Evolutionary conservation across 2,329 filamentous ascomycete species (phyloP).

Genomic region (Rhynchosporium secalis): DNA sequence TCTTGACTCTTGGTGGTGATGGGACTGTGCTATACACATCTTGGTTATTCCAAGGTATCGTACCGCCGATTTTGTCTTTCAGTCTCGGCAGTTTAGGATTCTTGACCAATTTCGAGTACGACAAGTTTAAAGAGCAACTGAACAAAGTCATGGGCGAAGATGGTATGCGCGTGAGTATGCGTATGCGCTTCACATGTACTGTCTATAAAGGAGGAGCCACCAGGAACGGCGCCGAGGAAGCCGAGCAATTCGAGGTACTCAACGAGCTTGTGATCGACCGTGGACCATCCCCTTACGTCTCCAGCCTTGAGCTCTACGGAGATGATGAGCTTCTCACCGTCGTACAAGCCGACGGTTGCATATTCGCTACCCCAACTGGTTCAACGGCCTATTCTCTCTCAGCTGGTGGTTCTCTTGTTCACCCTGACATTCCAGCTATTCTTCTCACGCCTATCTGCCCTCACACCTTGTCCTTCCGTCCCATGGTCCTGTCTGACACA

Average conservation of each 20-base stretch:
- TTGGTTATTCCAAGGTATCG: conserved; percentile 88
- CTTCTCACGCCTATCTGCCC: conserved; percentile 96
- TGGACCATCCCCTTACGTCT: conserved; percentile 94
- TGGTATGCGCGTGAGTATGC: conserved; percentile 95
- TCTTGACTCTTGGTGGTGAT: conserved; percentile 83
- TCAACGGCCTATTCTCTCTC: conserved; percentile 96
- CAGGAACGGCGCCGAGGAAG: conserved; percentile 73
- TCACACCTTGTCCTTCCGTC: conserved; percentile 93
- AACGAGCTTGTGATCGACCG: conserved; percentile 99
- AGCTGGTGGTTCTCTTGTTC: conserved; percentile 90
- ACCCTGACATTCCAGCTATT: conserved; percentile 95
- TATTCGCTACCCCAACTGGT: conserved; percentile 94
- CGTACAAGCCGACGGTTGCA: conserved; percentile 94
- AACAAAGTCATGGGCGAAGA: conserved; percentile 88
- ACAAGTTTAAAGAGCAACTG: conserved; percentile 82
- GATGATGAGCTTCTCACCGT: conserved; percentile 94
- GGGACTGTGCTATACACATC: conserved; percentile 86
- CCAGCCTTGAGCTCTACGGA: conserved; percentile 92
- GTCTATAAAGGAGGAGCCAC: conserved; percentile 73
- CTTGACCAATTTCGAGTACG: conserved; percentile 84
- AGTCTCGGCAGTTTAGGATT: conserved; percentile 85
- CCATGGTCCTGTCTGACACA: conserved; percentile 95
- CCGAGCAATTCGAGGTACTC: conserved; percentile 94
- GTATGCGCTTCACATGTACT: conserved; percentile 98
- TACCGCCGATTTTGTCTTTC: conserved; percentile 82